Conservation (phyloP, 345 rosid genomes). For the Camelina laxa region DNA sequence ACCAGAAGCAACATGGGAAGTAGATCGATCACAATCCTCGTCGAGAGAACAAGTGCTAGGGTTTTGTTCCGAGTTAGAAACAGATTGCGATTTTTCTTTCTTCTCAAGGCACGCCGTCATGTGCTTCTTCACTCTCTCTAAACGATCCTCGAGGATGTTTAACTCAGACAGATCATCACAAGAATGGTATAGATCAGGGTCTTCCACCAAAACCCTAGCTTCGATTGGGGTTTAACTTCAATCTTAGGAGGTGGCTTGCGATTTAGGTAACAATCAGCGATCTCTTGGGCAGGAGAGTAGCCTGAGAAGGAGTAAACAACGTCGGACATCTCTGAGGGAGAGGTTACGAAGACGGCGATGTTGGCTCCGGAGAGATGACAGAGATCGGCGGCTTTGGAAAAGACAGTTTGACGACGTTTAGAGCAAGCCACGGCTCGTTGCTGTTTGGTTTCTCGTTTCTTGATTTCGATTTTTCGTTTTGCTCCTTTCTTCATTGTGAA, state of each 20-base stretch:
- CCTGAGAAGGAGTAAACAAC: background rate
- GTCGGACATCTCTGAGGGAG: background rate
- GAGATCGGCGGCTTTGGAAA: slow-evolving; percentile 1
- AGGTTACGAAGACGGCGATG: slow-evolving; percentile 4
- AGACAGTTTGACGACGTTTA: background rate
- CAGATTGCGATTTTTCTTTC: background rate
- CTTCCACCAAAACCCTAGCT: background rate
- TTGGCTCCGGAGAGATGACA: background rate
- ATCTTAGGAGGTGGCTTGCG: background rate
- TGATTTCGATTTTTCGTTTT: background rate
- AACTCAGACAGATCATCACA: background rate
- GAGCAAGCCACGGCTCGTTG: background rate
- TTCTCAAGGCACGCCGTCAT: background rate
- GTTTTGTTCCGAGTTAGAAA: background rate
- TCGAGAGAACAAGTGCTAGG: background rate
- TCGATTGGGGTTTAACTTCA: background rate
- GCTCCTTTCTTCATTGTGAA: background rate
- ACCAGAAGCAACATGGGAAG: no score
- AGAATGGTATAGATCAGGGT: background rate
- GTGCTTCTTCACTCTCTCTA: background rate
- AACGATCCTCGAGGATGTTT: background rate
- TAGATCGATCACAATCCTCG: no score
- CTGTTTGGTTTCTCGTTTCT: background rate
- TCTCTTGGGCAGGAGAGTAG: background rate
- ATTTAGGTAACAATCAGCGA: background rate